Conservation (phyloP, 352 stramenopile species). For the Phytophthora pistaciae region DNA sequence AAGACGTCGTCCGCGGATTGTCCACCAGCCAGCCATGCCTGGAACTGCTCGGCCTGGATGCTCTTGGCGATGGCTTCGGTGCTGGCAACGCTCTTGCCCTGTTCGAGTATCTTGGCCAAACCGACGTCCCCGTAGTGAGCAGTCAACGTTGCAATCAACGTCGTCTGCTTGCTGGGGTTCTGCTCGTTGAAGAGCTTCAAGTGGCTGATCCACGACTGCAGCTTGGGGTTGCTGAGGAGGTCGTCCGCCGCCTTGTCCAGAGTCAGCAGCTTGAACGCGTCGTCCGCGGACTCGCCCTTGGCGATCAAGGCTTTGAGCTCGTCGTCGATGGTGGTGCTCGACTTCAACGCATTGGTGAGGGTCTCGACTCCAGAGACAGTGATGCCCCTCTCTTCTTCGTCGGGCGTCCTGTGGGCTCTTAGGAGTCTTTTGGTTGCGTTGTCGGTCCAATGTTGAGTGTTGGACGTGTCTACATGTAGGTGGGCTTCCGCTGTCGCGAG, state of each 20-base stretch:
- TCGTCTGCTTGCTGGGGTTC: slow-evolving; percentile 12
- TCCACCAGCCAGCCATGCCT: neutral
- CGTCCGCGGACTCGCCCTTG: slow-evolving; percentile 13
- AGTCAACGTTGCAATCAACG: slow-evolving; percentile 1
- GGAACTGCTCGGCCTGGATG: neutral
- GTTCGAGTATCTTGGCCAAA: neutral
- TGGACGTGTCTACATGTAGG: neutral
- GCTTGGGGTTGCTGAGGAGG: slow-evolving; percentile 8
- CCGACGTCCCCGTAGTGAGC: neutral
- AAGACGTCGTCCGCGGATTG: neutral
- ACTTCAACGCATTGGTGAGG: slow-evolving; percentile 14
- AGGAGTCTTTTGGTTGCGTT: neutral
- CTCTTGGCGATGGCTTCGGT: neutral
- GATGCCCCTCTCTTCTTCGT: slow-evolving; percentile 13
- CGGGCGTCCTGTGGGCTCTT: neutral
- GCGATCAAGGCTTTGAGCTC: slow-evolving; percentile 16
- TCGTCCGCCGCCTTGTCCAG: slow-evolving; percentile 17
- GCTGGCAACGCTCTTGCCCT: neutral
- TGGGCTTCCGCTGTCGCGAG: neutral
- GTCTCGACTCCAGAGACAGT: neutral
- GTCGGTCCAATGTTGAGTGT: neutral
- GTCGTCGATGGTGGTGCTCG: slow-evolving; percentile 8
- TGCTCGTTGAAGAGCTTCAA: slow-evolving; percentile 22
- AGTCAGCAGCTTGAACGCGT: slow-evolving; percentile 15
- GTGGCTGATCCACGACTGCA: slow-evolving; percentile 6